Conservation (phyloP, 768 basidiomycete species). For the Hypholoma sublateritium region DNA sequence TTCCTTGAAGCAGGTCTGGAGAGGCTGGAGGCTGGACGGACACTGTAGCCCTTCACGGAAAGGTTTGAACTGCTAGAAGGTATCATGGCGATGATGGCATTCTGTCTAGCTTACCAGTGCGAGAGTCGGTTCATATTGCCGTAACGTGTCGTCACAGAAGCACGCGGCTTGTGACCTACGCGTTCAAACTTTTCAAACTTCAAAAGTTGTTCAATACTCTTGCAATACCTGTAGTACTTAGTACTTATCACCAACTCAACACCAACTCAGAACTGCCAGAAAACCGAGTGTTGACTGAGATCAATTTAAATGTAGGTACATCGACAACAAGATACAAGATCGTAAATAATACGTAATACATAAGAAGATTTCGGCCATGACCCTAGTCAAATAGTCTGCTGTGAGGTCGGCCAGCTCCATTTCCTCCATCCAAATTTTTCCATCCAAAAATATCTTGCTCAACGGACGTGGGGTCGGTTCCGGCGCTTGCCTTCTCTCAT, state of each 20-base stretch:
- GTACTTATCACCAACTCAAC: no score
- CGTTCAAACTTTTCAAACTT: no score
- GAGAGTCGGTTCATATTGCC: no score
- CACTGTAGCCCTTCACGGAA: slow-evolving; percentile 20
- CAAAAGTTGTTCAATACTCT: no score
- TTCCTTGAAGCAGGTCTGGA: slow-evolving; percentile 41
- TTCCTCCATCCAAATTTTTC: no score
- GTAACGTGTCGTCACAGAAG: background rate
- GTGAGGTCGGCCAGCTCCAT: slow-evolving; percentile 12
- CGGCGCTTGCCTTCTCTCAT: slow-evolving; percentile 67
- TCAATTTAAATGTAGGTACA: no score
- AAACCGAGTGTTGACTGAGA: no score
- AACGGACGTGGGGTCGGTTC: slow-evolving; percentile 52
- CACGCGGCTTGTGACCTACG: slow-evolving; percentile 1
- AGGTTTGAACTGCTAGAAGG: slow-evolving; percentile 25
- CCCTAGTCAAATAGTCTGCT: background rate
- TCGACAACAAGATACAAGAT: background rate
- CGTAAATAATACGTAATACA: background rate
- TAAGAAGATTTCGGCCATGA: background rate
- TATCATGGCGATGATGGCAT: slow-evolving; percentile 11
- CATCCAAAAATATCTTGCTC: slow-evolving; percentile 82
- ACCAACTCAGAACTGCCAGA: no score
- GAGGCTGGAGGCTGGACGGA: slow-evolving; percentile 21
- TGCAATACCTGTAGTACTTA: no score
- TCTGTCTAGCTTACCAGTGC: no score